Conservation (phyloP, 495 filamentous ascomycete genomes). For the Cetradonia linearis region DNA sequence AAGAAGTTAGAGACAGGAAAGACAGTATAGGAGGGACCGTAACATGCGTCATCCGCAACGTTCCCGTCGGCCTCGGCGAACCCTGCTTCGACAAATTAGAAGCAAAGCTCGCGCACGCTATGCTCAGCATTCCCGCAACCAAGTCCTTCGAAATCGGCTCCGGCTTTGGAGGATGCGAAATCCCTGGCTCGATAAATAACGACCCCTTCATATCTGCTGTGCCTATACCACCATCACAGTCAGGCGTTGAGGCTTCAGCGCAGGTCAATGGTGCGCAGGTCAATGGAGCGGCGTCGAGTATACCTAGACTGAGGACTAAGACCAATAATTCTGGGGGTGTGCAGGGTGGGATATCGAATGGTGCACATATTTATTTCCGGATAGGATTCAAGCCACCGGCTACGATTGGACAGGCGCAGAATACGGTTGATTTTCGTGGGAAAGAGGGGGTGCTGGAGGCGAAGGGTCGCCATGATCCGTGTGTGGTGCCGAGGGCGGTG, state of each 20-base stretch:
- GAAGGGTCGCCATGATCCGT: slow-evolving; percentile 93
- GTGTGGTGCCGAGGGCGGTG: slow-evolving; percentile 86
- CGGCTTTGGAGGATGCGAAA: slow-evolving; percentile 66
- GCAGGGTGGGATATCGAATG: slow-evolving; percentile 94
- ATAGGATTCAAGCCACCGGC: slow-evolving; percentile 93
- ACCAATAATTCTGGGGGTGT: slow-evolving; percentile 97
- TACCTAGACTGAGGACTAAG: slow-evolving; percentile 62
- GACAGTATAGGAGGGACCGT: slow-evolving; percentile 97
- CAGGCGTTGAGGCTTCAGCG: slow-evolving; percentile 27
- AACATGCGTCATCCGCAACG: slow-evolving; percentile 86
- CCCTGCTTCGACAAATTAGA: slow-evolving; percentile 96
- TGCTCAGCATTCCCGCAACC: slow-evolving; percentile 94
- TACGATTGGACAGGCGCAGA: slow-evolving; percentile 88
- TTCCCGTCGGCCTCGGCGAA: slow-evolving; percentile 78
- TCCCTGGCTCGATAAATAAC: slow-evolving; percentile 88
- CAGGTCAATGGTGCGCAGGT: slow-evolving; percentile 19
- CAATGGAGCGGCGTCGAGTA: slow-evolving; percentile 35
- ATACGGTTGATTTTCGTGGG: slow-evolving; percentile 69
- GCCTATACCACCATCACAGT: slow-evolving; percentile 25
- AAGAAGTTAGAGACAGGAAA: slow-evolving; percentile 51
- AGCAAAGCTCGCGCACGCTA: slow-evolving; percentile 85
- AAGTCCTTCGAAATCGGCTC: slow-evolving; percentile 97
- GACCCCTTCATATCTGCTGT: slow-evolving; percentile 67
- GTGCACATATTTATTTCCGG: slow-evolving; percentile 88
- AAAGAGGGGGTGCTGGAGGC: slow-evolving; percentile 72